Evolutionary conservation across 768 basidiomycete species (phyloP).

Genomic region (Collybia sordida): DNA sequence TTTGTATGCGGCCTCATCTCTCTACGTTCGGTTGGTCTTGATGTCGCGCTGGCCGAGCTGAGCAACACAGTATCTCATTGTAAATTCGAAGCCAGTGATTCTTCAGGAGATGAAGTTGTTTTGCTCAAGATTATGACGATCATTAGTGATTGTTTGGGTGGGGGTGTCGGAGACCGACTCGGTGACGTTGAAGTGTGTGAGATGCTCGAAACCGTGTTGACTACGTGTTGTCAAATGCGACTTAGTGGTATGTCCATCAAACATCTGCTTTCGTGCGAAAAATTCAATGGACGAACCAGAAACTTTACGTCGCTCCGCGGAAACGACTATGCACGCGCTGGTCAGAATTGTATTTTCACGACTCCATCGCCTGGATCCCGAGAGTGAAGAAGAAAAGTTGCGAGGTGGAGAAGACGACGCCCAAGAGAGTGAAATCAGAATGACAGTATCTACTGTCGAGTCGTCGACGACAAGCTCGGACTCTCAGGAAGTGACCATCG

Average conservation of each 20-base stretch:
- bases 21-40: conserved; percentile 52
- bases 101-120: conserved; percentile 96
- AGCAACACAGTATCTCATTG: conserved; percentile 92
- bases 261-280: conserved; percentile 1
- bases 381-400: conserved; percentile 67
- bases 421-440: conserved; percentile 55
- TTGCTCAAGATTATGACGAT: conserved; percentile 89
- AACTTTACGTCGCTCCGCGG: conserved; percentile 82
- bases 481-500: conserved; percentile 12
- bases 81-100: conserved; percentile 97
- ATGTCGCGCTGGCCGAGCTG: conserved; percentile 73
- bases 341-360: conserved; percentile 81
- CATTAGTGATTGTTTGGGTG: conserved; percentile 80
- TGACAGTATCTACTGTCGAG: conserved; percentile 49
- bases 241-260: conserved; percentile 73
- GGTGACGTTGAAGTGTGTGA: conserved; percentile 96
- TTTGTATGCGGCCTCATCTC: conserved; percentile 77
- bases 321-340: conserved; percentile 85
- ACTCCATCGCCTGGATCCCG: conserved; percentile 65
- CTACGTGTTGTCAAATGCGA: conserved; percentile 95
- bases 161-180: conserved; percentile 64
- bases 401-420: conserved; percentile 47
- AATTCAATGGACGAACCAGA: conserved; percentile 44
- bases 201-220: conserved; percentile 96
- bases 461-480: background rate